phyloP scores from a whole-genome alignment of 495 filamentous ascomycete genomes.

The Penicillium bovifimosum region DNA sequence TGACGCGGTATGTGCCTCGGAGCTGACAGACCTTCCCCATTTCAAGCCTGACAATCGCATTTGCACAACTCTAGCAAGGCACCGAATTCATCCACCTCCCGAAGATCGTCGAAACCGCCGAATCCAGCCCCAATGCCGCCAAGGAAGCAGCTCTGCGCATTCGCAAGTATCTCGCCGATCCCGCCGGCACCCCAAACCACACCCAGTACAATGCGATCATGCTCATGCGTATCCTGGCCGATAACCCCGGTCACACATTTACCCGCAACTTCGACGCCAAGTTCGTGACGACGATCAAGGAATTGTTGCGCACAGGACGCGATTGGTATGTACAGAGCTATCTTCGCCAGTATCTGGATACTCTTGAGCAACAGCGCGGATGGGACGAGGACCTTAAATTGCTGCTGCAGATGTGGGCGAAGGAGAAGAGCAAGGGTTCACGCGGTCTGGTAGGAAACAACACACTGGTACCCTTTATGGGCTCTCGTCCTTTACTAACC shows the following conservation, averaged over 20 bases:
- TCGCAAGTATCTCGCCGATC: constrained; percentile 71
- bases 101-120: constrained; percentile 87
- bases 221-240: constrained; percentile 84
- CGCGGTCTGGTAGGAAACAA: constrained; percentile 14
- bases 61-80: constrained; percentile 43
- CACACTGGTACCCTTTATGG: background rate
- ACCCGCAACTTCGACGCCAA: constrained; percentile 79
- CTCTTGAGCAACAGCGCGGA: constrained; percentile 60
- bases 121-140: constrained; percentile 82
- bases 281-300: constrained; percentile 70
- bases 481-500: background rate
- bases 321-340: constrained; percentile 79
- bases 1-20: constrained; percentile 47
- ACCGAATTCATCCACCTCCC: constrained; percentile 93
- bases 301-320: constrained; percentile 62
- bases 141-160: constrained; percentile 69
- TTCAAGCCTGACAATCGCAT: constrained; percentile 1
- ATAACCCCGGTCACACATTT: constrained; percentile 88
- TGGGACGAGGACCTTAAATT: constrained; percentile 65
- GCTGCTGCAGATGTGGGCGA: constrained; percentile 80
- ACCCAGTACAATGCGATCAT: constrained; percentile 95
- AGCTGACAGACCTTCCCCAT: background rate
- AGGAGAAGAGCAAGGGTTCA: constrained; percentile 58
- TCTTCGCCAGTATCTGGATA: constrained; percentile 74
- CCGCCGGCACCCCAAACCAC: constrained; percentile 56